These are phyloP conservation scores for Pseudogymnoascus sp. DNA, from an alignment of 2,329 filamentous ascomycete species.

Conservation along the genomic window DNA sequence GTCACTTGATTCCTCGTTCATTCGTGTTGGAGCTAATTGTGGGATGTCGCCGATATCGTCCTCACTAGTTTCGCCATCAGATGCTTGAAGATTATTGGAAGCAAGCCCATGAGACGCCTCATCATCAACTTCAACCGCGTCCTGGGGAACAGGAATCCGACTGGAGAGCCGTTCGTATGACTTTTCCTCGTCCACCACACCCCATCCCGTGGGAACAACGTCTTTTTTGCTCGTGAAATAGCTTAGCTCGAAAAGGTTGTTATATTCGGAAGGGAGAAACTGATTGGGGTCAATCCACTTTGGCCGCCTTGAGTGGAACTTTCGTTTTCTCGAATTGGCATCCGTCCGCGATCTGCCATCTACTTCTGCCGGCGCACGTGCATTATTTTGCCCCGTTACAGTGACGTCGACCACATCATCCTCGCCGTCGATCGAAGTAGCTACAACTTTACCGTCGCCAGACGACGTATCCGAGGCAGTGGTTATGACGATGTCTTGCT, in stretches of 20 bases:
- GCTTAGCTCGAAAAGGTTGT: slow-evolving; percentile 68
- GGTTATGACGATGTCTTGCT: slow-evolving; percentile 61
- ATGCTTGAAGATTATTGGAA: slow-evolving; percentile 38
- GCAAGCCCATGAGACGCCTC: slow-evolving; percentile 29
- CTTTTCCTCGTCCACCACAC: slow-evolving; percentile 49
- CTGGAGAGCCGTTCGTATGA: slow-evolving; percentile 42
- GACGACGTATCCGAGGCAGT: slow-evolving; percentile 56
- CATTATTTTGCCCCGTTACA: slow-evolving; percentile 55
- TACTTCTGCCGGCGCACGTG: slow-evolving; percentile 12
- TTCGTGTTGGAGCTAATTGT: slow-evolving; percentile 37
- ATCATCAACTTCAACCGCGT: slow-evolving; percentile 18
- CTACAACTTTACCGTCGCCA: slow-evolving; percentile 61
- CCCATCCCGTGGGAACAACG: slow-evolving; percentile 62
- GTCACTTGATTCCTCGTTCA: slow-evolving; percentile 51
- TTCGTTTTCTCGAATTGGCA: slow-evolving; percentile 1
- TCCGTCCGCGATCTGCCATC: background rate
- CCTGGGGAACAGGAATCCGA: slow-evolving; percentile 29
- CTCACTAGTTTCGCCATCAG: slow-evolving; percentile 45
- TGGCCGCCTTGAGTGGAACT: slow-evolving; percentile 31
- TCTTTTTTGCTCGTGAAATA: slow-evolving; percentile 48
- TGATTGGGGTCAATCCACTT: slow-evolving; percentile 43
- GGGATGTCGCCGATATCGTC: slow-evolving; percentile 23
- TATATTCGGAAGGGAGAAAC: slow-evolving; percentile 54
- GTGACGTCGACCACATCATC: slow-evolving; percentile 86
- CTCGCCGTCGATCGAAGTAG: slow-evolving; percentile 75